Base-by-base conservation (phyloP, 345 rosid genomes). In the Boechera stricta region DNA sequence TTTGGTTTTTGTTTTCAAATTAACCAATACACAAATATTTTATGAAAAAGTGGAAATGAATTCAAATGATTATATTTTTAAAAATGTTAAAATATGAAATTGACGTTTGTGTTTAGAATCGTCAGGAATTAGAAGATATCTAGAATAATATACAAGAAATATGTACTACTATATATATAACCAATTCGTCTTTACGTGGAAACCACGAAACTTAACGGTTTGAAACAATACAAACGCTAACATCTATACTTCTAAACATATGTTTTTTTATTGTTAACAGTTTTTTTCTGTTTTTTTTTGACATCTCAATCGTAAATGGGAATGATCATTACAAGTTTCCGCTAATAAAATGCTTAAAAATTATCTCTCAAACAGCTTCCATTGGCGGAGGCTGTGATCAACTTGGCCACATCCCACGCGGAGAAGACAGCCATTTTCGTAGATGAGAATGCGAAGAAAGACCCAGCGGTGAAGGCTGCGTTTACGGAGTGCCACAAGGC, bases 381-480 rank as follows among this genome's bases (percentile, higher is more conserved):
- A 53, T 2, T 79, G 70, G 74, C 75, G 10, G 82, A 73, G n/a
- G 82, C 74, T 16, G 82, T 73, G 59, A 44, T 79, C 0, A 36
- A 28, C 5, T 58, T 79, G 0, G 77, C 58, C 1, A 0, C 45
- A 45, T 12, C 78, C 28, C 82, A 79, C 16, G 82, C 82, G 5
- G 82, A 79, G 70, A 79, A 79, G 53, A 60, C 70, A 15, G 56
- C 69, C 2, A 44, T 10, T 16, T 73, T 78, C 77, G 42, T 68
- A 21, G 82, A 42, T 9, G 78, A 67, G 71, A 28, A 12, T 13
- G 78, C 74, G 1, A 73, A 73, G 58, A 61, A 68, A 44, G 75
- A 73, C 15, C 60, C 74, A 36, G 8, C 55, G 18, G 18, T 71
- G 18, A 66, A 65, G 33, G 5, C 32, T 31, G 10, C 64, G 21